Conservation (phyloP, 345 rosid genomes). For the Nasturtium officinale region DNA sequence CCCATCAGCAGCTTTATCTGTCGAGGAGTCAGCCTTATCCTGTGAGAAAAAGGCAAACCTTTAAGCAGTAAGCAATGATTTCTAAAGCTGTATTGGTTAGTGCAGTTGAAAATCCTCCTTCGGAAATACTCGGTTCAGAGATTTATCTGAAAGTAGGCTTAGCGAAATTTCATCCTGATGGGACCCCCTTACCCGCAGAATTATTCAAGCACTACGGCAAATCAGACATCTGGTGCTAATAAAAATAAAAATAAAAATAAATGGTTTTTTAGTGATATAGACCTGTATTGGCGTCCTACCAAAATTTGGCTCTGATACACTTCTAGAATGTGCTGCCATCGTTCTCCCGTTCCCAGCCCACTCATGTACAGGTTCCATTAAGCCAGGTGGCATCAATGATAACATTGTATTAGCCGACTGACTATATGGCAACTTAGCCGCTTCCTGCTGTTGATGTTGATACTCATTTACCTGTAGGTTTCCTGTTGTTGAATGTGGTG, state of each 20-base stretch:
- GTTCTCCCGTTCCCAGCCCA: constrained; percentile 47
- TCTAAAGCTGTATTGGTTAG: neutral
- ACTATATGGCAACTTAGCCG: constrained; percentile 48
- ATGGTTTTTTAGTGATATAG: constrained; percentile 8
- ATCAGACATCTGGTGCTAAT: neutral
- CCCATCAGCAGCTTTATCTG: constrained; percentile 51
- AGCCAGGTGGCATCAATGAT: constrained; percentile 54
- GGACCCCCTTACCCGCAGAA: neutral
- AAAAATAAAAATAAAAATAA: neutral
- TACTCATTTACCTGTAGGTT: constrained; percentile 45
- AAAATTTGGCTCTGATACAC: constrained; percentile 74
- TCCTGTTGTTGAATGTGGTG: constrained; percentile 50
- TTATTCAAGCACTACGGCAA: neutral
- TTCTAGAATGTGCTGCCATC: constrained; percentile 58
- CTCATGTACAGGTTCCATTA: constrained; percentile 60
- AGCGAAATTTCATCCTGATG: neutral
- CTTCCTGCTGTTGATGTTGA: constrained; percentile 46
- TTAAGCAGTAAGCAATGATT: constrained; percentile 17
- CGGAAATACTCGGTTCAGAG: neutral
- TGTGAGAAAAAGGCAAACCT: constrained; percentile 17
- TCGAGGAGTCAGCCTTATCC: constrained; percentile 63
- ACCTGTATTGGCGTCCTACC: constrained; percentile 68
- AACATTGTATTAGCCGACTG: constrained; percentile 59
- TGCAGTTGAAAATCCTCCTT: neutral
- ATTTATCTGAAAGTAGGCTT: neutral